Conservation (phyloP, 306 rosid genomes). For the Crotalaria pallida region DNA sequence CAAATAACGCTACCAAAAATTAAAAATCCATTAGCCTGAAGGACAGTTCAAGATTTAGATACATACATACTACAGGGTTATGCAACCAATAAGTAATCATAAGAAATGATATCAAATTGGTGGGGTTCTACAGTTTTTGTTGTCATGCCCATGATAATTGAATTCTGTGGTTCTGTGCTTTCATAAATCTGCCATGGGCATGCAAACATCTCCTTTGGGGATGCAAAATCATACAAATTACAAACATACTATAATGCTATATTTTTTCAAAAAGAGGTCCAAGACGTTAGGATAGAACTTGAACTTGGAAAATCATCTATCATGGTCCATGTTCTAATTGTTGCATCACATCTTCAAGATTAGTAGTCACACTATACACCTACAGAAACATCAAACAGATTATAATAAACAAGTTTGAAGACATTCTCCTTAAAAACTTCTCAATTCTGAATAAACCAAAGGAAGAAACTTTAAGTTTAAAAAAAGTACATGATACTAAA, state of each 20-base stretch:
- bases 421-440: too few species aligned
- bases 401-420: too few species aligned
- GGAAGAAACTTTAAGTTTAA: background rate
- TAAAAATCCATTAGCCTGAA: too few species aligned
- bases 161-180: background rate
- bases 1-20: too few species aligned
- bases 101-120: background rate
- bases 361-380: background rate
- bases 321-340: background rate
- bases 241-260: background rate
- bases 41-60: background rate
- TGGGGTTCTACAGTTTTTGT: background rate
- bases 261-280: background rate
- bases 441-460: background rate
- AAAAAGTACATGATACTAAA: background rate
- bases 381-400: background rate
- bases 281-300: background rate
- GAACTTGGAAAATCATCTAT: background rate
- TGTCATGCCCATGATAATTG: background rate
- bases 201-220: too few species aligned
- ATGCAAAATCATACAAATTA: too few species aligned
- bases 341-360: background rate
- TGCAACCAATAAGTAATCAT: background rate
- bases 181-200: conserved; percentile 15
- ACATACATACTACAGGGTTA: background rate